Base-by-base conservation (phyloP, 2,329 filamentous ascomycete genomes). In the Ceratocystis destructans region DNA sequence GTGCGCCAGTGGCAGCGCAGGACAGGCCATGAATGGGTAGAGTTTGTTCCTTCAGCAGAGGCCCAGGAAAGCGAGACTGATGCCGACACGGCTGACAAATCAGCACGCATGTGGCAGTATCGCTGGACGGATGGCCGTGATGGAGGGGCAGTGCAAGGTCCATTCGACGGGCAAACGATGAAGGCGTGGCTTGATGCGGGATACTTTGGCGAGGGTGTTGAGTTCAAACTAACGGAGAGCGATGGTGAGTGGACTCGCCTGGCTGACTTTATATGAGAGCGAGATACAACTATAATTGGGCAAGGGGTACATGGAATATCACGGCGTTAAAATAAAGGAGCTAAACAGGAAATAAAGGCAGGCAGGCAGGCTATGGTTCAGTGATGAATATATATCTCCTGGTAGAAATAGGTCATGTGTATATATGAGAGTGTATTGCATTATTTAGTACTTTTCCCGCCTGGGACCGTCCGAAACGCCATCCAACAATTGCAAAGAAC, bases 201-300 rank as follows among this genome's bases (percentile, higher is more conserved):
- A 2, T 97, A 97, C 74, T 99, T 99, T 76, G 88, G 86, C 12
- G 87, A 94, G 69, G 90, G 89, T 0, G 90, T 96, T 28, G 93
- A 92, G 73, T 92, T 93, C 71, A 82, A 85, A 69, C 79, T 76
- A 68, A 81, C 77, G 5, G 83, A 82, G 10, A 79, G 81, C 59
- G 80, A 81, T 28, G 78, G 75, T 25, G 74, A 75, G 10, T 88
- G 86, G 86, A 79, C 72, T 67, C 75, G 75, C 64, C 73, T 78
- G 17, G 78, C 76, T 48, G 74, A 73, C 63, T 87, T 86, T 28
- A 22, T 28, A 28, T 45, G 31, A 62, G 17, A 31, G 41, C 20
- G 8, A 10, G 57, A 22, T 59, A 67, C n/a, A 44, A 45, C 46
- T 45, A 55, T 28, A 65, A 46, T 45, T 15, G 20, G 12, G 48